Conservation (phyloP, 345 rosid species). For the Corchorus capsularis region DNA sequence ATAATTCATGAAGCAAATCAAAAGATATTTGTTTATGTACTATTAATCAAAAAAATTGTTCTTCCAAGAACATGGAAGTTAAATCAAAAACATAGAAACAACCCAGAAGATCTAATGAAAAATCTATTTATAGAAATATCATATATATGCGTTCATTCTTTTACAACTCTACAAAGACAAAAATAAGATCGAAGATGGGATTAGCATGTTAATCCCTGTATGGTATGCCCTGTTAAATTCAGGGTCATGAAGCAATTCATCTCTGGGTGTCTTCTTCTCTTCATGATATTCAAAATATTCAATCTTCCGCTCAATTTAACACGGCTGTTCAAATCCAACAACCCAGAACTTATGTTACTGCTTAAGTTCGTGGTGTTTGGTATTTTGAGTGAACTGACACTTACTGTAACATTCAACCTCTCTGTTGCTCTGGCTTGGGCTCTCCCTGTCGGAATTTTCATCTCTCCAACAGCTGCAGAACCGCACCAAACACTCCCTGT, state of each 20-base stretch:
- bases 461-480: slow-evolving; percentile 29
- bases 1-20: not conserved
- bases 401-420: slow-evolving; percentile 26
- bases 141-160: not conserved
- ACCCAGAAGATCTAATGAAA: not conserved
- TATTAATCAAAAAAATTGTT: slow-evolving; percentile 11
- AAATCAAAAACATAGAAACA: too few species aligned
- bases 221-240: slow-evolving; percentile 21
- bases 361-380: slow-evolving; percentile 22
- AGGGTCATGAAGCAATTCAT: slow-evolving; percentile 47
- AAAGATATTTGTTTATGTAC: not conserved
- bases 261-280: slow-evolving; percentile 36
- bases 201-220: slow-evolving; percentile 34
- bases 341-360: slow-evolving; percentile 37
- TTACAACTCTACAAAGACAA: not conserved
- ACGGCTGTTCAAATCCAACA: slow-evolving; percentile 34
- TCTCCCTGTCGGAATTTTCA: slow-evolving; percentile 25
- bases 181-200: not conserved
- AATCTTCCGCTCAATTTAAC: slow-evolving; percentile 40
- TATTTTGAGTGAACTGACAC: slow-evolving; percentile 27
- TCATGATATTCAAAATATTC: slow-evolving; percentile 25
- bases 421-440: slow-evolving; percentile 35
- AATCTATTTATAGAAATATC: not conserved
- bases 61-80: not conserved
- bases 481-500: slow-evolving; percentile 29